These are phyloP conservation scores for Skeletonema menzelii DNA, from an alignment of 108 stramenopile genomes.

Conservation along the genomic window DNA sequence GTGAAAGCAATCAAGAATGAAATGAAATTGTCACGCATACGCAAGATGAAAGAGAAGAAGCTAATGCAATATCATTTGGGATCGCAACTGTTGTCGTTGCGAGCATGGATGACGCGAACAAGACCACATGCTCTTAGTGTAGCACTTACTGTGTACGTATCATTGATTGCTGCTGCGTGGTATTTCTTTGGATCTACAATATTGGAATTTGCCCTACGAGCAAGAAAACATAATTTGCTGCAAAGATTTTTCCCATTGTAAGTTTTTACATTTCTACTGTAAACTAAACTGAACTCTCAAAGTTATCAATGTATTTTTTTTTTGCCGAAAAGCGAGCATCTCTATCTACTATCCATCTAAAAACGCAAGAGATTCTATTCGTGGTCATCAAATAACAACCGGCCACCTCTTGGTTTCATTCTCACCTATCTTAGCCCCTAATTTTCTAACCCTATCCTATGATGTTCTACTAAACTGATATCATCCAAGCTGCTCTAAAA, in stretches of 20 bases:
- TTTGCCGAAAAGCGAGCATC: too few relatives aligned
- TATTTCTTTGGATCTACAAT: conserved; percentile 21
- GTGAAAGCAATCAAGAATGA: conserved; percentile 30
- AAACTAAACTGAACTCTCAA: too few relatives aligned
- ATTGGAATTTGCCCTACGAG: conserved; percentile 1
- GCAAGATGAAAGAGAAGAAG: conserved; percentile 4
- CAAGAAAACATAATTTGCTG: neutral
- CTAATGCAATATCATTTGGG: conserved; percentile 24
- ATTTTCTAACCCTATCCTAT: too few relatives aligned
- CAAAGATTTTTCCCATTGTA: neutral
- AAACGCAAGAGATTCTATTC: too few relatives aligned
- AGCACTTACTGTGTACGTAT: conserved; percentile 27
- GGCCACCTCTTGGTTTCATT: too few relatives aligned
- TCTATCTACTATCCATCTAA: too few relatives aligned
- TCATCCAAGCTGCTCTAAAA: too few relatives aligned
- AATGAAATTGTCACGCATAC: conserved; percentile 1
- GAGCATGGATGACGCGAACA: conserved; percentile 10
- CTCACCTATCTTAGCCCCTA: too few relatives aligned
- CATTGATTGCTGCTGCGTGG: conserved; percentile 12
- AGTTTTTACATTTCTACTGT: neutral
- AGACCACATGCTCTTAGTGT: conserved; percentile 28
- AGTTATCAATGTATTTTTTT: too few relatives aligned
- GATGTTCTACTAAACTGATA: too few relatives aligned
- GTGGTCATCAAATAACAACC: too few relatives aligned
- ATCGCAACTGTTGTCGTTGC: conserved; percentile 11